phyloP scores from a whole-genome alignment of 306 rosid species.

The Pyrus betulifolia region DNA sequence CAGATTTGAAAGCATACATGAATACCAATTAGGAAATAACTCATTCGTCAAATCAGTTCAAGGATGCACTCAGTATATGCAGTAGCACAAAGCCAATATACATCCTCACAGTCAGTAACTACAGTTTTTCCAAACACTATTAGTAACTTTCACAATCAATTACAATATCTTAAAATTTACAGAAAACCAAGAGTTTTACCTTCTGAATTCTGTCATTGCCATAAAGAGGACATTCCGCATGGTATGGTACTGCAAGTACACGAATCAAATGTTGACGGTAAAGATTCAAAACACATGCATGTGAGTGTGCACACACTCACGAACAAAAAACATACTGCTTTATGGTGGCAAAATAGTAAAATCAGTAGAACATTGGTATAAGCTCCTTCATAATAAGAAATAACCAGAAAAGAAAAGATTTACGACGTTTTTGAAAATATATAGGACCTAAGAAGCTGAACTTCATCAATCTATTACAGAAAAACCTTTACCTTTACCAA shows the following conservation, averaged over 20 bases:
- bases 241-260: conserved; percentile 65
- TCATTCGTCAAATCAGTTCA: not conserved
- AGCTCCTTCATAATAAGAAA: not conserved
- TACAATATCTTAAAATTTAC: not conserved
- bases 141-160: not conserved
- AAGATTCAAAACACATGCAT: not conserved
- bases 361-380: not conserved
- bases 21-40: not conserved
- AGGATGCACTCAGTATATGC: not conserved
- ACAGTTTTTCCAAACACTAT: not conserved
- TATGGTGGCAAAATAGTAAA: not conserved
- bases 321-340: not conserved
- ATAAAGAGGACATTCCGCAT: conserved; percentile 67
- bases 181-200: conserved; percentile 34
- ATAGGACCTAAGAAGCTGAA: not conserved
- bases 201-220: conserved; percentile 71
- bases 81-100: not conserved
- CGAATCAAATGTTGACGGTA: not conserved
- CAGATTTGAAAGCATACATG: not conserved
- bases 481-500: conserved; percentile 58
- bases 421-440: not conserved
- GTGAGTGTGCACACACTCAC: not conserved
- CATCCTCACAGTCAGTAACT: not conserved
- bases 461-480: conserved; percentile 3
- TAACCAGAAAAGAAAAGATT: not conserved